A percentile compares a stretch with the other conserved stretches of the same genome.
phyloP scores from a whole-genome alignment of 1,139 yeast genomes.

The Kodamaea plutei region DNA sequence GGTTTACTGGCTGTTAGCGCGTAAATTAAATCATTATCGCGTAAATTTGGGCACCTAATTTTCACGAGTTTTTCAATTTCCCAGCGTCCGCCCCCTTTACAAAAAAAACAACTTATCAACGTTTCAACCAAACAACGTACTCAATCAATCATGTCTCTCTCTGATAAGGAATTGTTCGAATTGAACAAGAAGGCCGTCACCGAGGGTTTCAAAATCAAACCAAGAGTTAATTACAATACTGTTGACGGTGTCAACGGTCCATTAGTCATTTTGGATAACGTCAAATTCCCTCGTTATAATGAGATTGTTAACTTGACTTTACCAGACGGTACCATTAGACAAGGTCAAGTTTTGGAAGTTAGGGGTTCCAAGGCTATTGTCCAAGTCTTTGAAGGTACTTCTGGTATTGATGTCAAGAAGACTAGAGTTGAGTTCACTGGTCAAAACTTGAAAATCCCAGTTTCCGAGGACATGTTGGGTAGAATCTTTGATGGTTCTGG shows the following conservation, averaged over 20 bases:
- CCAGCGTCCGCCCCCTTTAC: no score
- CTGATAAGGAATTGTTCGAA: constrained; percentile 62
- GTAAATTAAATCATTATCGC: no score
- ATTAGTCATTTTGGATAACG: constrained; percentile 90
- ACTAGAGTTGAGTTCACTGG: constrained; percentile 98
- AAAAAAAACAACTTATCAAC: no score
- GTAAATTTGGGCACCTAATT: no score
- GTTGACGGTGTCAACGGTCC: constrained; percentile 99
- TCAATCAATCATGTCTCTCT: constrained; percentile 15
- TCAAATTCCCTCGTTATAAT: constrained; percentile 91
- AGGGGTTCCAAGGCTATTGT: constrained; percentile 96
- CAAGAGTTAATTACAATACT: constrained; percentile 88
- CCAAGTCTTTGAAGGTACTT: constrained; percentile 97
- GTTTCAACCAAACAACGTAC: no score
- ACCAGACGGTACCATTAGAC: constrained; percentile 91
- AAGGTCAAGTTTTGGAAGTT: constrained; percentile 97
- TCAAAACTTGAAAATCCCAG: constrained; percentile 85
- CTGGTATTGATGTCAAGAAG: constrained; percentile 96
- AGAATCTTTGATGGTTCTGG: constrained; percentile 99
- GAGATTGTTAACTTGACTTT: constrained; percentile 95
- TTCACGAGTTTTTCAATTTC: constrained; percentile 1
- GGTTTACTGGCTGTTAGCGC: no score
- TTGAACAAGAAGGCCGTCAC: constrained; percentile 89
- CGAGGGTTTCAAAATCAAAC: constrained; percentile 84
- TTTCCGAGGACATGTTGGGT: constrained; percentile 95